A percentile compares a stretch with the other conserved stretches of the same genome.
phyloP scores from a whole-genome alignment of 73 alveolate genomes.

The Blepharisma japonicum region DNA sequence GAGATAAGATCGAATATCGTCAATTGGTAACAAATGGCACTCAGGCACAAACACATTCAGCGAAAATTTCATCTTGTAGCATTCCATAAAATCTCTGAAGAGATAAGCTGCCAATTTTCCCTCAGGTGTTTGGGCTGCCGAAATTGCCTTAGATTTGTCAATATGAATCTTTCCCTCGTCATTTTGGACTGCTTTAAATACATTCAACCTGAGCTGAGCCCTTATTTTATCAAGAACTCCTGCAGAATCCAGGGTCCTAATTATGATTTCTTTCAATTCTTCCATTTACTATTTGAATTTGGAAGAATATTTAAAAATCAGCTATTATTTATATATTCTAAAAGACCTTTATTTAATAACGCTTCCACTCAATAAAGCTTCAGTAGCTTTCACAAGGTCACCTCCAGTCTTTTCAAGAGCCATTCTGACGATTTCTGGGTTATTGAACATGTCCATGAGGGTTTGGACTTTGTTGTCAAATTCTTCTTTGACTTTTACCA shows the following conservation, averaged over 20 bases:
- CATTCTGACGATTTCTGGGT: slow-evolving; percentile 10
- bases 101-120: slow-evolving; percentile 23
- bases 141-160: slow-evolving; percentile 27
- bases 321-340: too few relatives aligned
- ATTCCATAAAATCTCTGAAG: slow-evolving; percentile 32
- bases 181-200: slow-evolving; percentile 23
- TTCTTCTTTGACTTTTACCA: not conserved
- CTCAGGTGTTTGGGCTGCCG: slow-evolving; percentile 8
- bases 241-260: slow-evolving; percentile 28
- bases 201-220: slow-evolving; percentile 29
- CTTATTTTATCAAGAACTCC: slow-evolving; percentile 23
- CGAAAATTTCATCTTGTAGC: slow-evolving; percentile 29
- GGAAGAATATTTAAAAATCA: too few relatives aligned
- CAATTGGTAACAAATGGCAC: slow-evolving; percentile 1
- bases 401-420: slow-evolving; percentile 21
- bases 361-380: slow-evolving; percentile 10
- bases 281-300: slow-evolving; percentile 10
- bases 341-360: too few relatives aligned
- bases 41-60: slow-evolving; percentile 31
- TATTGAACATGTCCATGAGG: slow-evolving; percentile 1
- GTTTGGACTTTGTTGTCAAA: not conserved
- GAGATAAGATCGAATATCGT: slow-evolving; percentile 5
- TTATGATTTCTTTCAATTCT: slow-evolving; percentile 27
- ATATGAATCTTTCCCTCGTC: slow-evolving; percentile 20
- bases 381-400: slow-evolving; percentile 11